These are phyloP conservation scores for Exidia glandulosa DNA, from an alignment of 768 basidiomycete species.

Conservation along the genomic window DNA sequence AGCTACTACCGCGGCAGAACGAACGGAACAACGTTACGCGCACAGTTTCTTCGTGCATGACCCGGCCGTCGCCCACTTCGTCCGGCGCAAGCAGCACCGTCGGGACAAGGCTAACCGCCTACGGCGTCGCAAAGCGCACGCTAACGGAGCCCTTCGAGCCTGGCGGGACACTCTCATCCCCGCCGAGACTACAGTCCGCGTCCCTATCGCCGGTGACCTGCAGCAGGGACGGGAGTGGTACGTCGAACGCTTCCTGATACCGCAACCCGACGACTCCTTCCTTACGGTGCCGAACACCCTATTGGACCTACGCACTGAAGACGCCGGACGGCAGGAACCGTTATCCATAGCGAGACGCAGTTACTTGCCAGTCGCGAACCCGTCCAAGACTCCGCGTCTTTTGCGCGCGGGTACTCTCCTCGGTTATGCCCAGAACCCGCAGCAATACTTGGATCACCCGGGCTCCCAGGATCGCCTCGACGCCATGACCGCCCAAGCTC, in stretches of 20 bases:
- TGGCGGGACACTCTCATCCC: neutral
- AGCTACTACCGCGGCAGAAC: neutral
- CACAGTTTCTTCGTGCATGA: neutral
- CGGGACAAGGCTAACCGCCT: neutral
- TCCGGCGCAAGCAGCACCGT: neutral
- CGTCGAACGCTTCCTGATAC: neutral
- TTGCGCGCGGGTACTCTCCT: slow-evolving; percentile 2
- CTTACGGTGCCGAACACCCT: neutral
- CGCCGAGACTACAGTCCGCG: neutral
- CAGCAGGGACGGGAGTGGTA: neutral
- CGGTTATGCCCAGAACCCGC: slow-evolving; percentile 2
- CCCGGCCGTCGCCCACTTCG: neutral
- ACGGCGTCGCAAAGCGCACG: neutral
- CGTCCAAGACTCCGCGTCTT: neutral
- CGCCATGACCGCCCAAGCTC: too few species aligned
- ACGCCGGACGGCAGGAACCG: neutral
- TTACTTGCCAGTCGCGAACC: slow-evolving; percentile 7
- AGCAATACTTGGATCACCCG: slow-evolving; percentile 2
- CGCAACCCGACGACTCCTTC: neutral
- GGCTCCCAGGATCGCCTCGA: too few species aligned
- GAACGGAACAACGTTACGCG: neutral
- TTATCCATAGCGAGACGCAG: too few species aligned
- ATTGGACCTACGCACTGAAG: neutral
- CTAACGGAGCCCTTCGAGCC: slow-evolving; percentile 1
- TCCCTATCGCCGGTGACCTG: neutral